A percentile compares a stretch with the other conserved stretches of the same genome.
Evolutionary conservation across 192 early-diverging fungal species (phyloP).

Genomic region (Dimargaris xerosporica): DNA sequence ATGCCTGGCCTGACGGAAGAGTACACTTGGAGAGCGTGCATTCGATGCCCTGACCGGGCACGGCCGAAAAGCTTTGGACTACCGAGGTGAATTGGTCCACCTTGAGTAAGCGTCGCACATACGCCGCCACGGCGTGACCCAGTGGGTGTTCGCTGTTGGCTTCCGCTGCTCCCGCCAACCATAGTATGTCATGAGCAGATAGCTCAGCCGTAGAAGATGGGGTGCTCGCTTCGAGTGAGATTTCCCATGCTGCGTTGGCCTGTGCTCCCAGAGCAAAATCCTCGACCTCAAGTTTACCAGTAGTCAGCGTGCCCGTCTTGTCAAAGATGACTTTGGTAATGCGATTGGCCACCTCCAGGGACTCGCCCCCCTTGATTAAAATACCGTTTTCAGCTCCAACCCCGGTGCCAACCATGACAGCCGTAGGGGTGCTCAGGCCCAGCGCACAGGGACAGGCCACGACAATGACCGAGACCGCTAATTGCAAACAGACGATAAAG

Average conservation of each 20-base stretch:
- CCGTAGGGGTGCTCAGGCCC: slow-evolving; percentile 90
- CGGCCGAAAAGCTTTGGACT: slow-evolving; percentile 43
- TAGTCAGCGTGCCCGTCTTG: slow-evolving; percentile 93
- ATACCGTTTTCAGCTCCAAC: slow-evolving; percentile 90
- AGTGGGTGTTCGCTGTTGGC: slow-evolving; percentile 77
- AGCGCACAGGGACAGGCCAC: slow-evolving; percentile 96
- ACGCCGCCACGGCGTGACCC: slow-evolving; percentile 52
- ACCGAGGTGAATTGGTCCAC: slow-evolving; percentile 25
- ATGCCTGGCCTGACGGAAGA: slow-evolving; percentile 8
- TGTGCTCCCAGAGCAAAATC: slow-evolving; percentile 21
- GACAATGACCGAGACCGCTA: slow-evolving; percentile 89
- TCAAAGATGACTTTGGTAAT: slow-evolving; percentile 88
- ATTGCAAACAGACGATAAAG: slow-evolving; percentile 66
- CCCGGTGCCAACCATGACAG: slow-evolving; percentile 97
- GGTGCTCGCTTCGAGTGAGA: no score
- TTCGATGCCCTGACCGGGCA: slow-evolving; percentile 52
- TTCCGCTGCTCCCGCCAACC: slow-evolving; percentile 66
- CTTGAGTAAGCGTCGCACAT: slow-evolving; percentile 32
- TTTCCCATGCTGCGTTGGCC: slow-evolving; percentile 13
- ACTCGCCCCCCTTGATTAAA: slow-evolving; percentile 87
- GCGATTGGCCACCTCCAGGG: slow-evolving; percentile 63
- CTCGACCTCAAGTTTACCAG: slow-evolving; percentile 50
- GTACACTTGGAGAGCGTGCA: slow-evolving; percentile 30
- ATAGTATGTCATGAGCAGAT: slow-evolving; percentile 23
- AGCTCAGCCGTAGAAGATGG: slow-evolving; percentile 10